Evolutionary conservation across 1,139 yeast genomes (phyloP), one percentile per base, ranked within the genome.

Genomic region (Trichomonascaceae sp.): DNA sequence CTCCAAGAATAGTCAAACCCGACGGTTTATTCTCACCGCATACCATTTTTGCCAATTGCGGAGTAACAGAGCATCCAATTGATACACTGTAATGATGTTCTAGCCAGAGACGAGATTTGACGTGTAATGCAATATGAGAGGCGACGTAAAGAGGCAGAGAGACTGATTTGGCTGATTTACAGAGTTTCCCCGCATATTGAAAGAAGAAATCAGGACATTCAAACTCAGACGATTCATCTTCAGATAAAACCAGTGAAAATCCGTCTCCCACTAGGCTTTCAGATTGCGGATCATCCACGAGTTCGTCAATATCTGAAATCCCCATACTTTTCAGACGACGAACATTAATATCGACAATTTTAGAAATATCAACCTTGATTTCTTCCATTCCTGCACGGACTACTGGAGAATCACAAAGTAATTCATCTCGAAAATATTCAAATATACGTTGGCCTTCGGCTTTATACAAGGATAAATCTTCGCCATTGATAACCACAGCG

Each of bases 351-450:
- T 59, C 60, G 3, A 68, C 62, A 12, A 60, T 52, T 1, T 53
- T 59, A 1, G 70, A 60, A 22, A 71, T 53, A 49, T 71, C 74
- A 13, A 70, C 56, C 60, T 72, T 61, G 61, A 71, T 55, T 55
- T 71, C 74, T 55, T 71, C 74, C 52, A 71, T 61, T 1, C 74
- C 74, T n/a, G 70, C 60, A 45, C 74, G 60, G 52, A 71, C 73
- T 5, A 70, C 63, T 1, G 66, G 62, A 13, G 57, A 56, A 1
- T 61, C 62, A 19, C 61, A 58, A 15, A 69, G 58, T 20, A 65
- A 30, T 5, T 44, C 36, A 3, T 54, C 54, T 43, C 59, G 57
- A 15, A 70, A 63, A 59, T 64, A 64, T n/a, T 59, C 53, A 53
- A 64, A 65, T 9, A 71, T 59, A 49, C 53, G 58, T 46, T 63